Percentiles rank a stretch among this genome's conserved stretches.
Conservation (phyloP, 2,329 filamentous ascomycete genomes). For the Metarhizium rileyi region DNA sequence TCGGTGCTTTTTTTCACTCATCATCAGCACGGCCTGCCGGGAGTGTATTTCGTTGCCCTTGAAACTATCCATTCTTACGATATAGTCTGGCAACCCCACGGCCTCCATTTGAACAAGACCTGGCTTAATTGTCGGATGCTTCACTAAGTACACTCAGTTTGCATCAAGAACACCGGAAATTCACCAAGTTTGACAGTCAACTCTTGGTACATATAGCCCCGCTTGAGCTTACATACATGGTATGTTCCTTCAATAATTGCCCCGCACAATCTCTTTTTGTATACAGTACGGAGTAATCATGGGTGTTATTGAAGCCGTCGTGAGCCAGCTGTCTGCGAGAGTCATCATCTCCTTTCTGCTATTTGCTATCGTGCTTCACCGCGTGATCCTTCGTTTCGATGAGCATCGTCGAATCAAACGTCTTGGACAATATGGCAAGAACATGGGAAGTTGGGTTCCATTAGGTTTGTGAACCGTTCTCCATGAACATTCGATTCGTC, state of each 20-base stretch:
- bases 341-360: conserved; percentile 27
- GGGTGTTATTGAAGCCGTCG: conserved; percentile 39
- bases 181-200: not conserved
- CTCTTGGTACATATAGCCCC: not conserved
- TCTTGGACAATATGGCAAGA: conserved; percentile 33
- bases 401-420: conserved; percentile 34
- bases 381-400: conserved; percentile 26
- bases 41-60: no score
- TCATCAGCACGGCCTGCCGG: no score
- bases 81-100: no score
- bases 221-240: not conserved
- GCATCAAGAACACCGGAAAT: no score
- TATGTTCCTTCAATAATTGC: not conserved
- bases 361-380: conserved; percentile 27
- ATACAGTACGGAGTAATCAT: conserved; percentile 18
- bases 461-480: conserved; percentile 27
- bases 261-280: not conserved
- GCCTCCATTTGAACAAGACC: no score
- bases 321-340: conserved; percentile 34
- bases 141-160: no score
- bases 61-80: no score
- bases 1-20: no score
- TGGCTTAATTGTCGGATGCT: no score
- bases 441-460: conserved; percentile 29
- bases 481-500: not conserved